Base-by-base conservation (phyloP, 1,284 basidiomycete genomes). In the Sanghuangporus baumii region DNA sequence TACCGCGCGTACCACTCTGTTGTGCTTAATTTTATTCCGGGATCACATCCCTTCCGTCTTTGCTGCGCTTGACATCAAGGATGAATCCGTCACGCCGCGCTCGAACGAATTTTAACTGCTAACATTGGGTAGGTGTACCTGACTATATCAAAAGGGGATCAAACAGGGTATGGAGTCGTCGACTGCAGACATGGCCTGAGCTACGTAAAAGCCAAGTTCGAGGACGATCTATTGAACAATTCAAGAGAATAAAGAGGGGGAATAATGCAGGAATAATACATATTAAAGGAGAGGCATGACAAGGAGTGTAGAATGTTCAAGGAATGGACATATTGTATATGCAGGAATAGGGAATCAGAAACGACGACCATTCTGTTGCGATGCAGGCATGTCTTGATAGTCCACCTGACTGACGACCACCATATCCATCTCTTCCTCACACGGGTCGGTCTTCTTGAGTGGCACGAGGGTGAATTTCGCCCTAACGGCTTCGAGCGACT, bases 401-500 rank as follows among this genome's bases (percentile, higher is more conserved):
- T 60, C 59, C 11, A 38, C 50, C 20, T 60, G 37, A 2, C 46
- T 37, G 18, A 58, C 26, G 16, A 58, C 37, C 14, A 58, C 57
- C 31, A 55, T 26, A 41, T 63, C 62, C 54, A 38, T 51, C 38
- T 58, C 62, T n/a, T 36, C 56, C 34, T 18, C 16, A 18, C 41
- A 50, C 43, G 57, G 34, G 12, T 46, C 55, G 18, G 46, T 12
- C 55, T 54, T 48, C 50, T 38, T 36, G 18, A 64, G 52, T 40
- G 63, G 60, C n/a, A 65, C 47, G 8, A 65, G 59, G 40, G 40
- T 65, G 48, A 60, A 65, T 18, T 56, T 46, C 23, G 54, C 54
- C 40, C 57, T 60, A 46, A 61, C 55, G 26, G 59, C 59, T 26
- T 55, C 54, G 16, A 65, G 60, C 11, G 59, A 31, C 38, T 65